Conservation (phyloP, 2,329 filamentous ascomycete genomes). For the Aaosphaeria pasadenensis region DNA sequence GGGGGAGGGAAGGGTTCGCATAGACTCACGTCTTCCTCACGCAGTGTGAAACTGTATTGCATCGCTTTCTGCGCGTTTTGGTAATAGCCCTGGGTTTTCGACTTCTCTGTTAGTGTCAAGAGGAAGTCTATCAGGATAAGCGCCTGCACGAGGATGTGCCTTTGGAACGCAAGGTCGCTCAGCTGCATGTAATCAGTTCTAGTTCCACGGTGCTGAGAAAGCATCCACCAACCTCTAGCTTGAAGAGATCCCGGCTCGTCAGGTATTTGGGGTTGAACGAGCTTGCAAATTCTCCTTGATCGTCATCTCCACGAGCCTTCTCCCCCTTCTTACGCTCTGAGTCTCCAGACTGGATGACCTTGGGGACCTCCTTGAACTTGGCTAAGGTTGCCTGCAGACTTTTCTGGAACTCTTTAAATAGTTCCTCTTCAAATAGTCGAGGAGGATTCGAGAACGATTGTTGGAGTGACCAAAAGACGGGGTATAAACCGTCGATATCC, state of each 20-base stretch:
- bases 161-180: constrained; percentile 88
- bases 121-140: constrained; percentile 94
- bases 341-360: constrained; percentile 66
- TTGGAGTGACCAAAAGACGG: constrained; percentile 91
- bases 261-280: constrained; percentile 97
- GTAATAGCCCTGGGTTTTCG: constrained; percentile 74
- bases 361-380: constrained; percentile 72
- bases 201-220: constrained; percentile 12
- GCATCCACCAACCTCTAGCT: constrained; percentile 68
- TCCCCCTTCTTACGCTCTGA: constrained; percentile 59
- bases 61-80: constrained; percentile 81
- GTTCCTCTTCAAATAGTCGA: constrained; percentile 67
- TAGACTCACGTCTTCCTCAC: constrained; percentile 74
- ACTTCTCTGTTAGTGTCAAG: constrained; percentile 78
- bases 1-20: constrained; percentile 13
- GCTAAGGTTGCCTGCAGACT: constrained; percentile 61
- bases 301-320: constrained; percentile 48
- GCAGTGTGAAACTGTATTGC: constrained; percentile 72
- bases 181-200: constrained; percentile 55
- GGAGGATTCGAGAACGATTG: constrained; percentile 89
- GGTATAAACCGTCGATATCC: constrained; percentile 74
- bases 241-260: constrained; percentile 94
- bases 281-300: constrained; percentile 62
- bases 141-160: constrained; percentile 92
- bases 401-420: constrained; percentile 64